Base-by-base conservation (phyloP, 768 basidiomycete genomes). In the Phlegmacium glaucopus region DNA sequence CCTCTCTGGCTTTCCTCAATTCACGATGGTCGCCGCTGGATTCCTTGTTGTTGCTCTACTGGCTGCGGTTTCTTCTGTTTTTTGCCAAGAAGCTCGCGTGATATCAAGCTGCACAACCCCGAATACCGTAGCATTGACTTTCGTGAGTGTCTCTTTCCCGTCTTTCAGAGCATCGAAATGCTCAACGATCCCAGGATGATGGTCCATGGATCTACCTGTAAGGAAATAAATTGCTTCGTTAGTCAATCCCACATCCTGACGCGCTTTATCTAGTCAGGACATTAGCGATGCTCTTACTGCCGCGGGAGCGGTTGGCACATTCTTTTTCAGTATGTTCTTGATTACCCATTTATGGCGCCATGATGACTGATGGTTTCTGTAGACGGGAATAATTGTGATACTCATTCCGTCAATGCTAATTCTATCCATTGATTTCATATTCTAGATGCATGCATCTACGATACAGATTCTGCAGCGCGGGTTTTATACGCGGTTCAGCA, bases 51-150 rank as follows among this genome's bases (percentile, higher is more conserved):
- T 45, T 11, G 18, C 42, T 25, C 27, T 47, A 4, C 13, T 49
- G 26, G 44, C 49, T 34, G 46, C 42, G 9, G 38, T 45, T 22
- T 39, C 41, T 8, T 30, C 30, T 17, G 45, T 52, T 7, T 51
- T 43, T 16, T 43, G 56, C 22, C 59, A 56, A 27, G 42, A 53
- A 8, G 67, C 67, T 10, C 59, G 62, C 35, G 68, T 72, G 39
- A 55, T 72, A 32, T 66, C 62, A 1, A 57, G 55, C 34, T 75
- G 74, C 54, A 63, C 60, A 11, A 56, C 63, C 6, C 63, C 72
- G 9, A 69, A 71, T 35, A 71, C 67, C 9, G 72, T 61, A 42
- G 74, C 74, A n/a, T 50, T 75, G 28, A 75, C 74, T 11, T 74
- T 75, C 49, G 73, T 73, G 47, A 44, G 72, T 63, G 8, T 22